Conservation (phyloP, 78 protist genomes). For the Dictyostelium capitatum region DNA sequence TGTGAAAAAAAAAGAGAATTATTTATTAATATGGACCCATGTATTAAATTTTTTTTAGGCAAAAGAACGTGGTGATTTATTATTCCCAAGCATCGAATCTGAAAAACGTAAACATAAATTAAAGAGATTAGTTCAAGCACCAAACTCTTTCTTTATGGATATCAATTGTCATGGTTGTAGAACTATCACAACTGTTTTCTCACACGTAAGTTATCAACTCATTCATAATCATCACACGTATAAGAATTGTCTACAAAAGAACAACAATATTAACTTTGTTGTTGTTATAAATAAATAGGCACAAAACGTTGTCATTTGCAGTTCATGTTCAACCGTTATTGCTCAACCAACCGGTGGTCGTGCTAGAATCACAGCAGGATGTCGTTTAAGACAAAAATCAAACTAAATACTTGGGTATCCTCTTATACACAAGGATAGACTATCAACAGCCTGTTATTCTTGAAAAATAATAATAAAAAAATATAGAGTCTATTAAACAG, state of each 20-base stretch:
- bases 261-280: background rate
- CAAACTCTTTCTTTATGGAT: conserved; percentile 99
- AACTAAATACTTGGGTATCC: conserved; percentile 72
- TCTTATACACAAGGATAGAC: no score
- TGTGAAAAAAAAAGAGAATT: background rate
- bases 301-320: conserved; percentile 97
- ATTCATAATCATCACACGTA: background rate
- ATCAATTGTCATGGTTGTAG: conserved; percentile 98
- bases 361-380: conserved; percentile 98
- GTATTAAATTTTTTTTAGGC: conserved; percentile 16
- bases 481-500: no score
- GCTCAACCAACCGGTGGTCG: conserved; percentile 99
- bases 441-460: no score
- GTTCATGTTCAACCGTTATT: conserved; percentile 95
- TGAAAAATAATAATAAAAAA: no score
- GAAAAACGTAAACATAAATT: conserved; percentile 97
- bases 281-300: conserved; percentile 92
- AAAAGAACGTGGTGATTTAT: conserved; percentile 94
- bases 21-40: no score
- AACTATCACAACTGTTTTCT: conserved; percentile 91
- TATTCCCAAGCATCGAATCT: conserved; percentile 92
- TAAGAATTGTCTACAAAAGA: background rate
- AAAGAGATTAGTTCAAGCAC: conserved; percentile 98
- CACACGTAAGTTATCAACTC: conserved; percentile 63
- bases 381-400: conserved; percentile 95